Base-by-base conservation (phyloP, 768 basidiomycete species). In the Exidia glandulosa region DNA sequence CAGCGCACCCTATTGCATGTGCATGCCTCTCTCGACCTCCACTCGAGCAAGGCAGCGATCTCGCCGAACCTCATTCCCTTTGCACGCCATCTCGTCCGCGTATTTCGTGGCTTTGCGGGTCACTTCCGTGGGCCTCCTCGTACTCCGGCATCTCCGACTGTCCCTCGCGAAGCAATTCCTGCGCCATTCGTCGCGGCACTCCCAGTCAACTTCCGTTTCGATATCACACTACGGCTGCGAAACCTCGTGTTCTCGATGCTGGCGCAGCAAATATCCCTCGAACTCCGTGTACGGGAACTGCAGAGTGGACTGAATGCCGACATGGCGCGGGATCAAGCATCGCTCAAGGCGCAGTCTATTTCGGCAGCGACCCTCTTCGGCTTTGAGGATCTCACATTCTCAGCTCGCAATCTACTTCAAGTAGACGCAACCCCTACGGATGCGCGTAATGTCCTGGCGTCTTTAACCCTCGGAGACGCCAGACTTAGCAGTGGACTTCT, bases 1-100 rank as follows among this genome's bases (percentile, higher is more conserved):
- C 61, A 61, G 56, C 57, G 27, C 54, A 58, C 23, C 59, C 57
- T 6, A 59, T 60, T 50, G 4, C 72, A 69, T n/a, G 63, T 66
- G 14, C 57, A 50, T 48, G 59, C 77, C 29, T 69, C 74, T 23
- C 47, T 82, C 30, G 69, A 73, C 27, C 37, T 79, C 19, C 77
- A 76, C 1, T 75, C 77, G 45, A 59, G 79, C 29, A 69, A 71
- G 16, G 61, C 84, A 56, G 67, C 67, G 5, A 72, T 85, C 13
- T 78, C 71, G n/a, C 84, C 86, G 25, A 79, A 79, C 61, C 70
- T 87, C 33, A 80, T 87, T 73, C 70, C 75, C 29, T 86, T 86
- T 64, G 76, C 79, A 10, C 84, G 80, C 69, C 74, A 79, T 62
- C 62, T 80, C 55, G 70, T 86, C 27, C 82, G 82, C 31, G 73